Conservation (phyloP, 2,329 filamentous ascomycete genomes). For the Neofusicoccum laricinum region DNA sequence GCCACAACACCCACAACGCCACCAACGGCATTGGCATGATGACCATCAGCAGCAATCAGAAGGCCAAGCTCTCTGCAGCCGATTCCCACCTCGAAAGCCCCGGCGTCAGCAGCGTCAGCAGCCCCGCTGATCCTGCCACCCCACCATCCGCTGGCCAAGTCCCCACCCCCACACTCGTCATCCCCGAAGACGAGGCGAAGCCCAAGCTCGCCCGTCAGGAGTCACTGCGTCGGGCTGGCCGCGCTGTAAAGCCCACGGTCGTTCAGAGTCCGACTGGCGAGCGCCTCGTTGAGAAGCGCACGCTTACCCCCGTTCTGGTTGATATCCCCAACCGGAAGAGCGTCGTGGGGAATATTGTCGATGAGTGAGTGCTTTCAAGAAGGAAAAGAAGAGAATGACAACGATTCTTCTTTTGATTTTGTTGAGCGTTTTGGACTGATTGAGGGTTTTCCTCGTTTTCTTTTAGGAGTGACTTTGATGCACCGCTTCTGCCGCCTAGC, state of each 20-base stretch:
- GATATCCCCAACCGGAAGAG: constrained; percentile 14
- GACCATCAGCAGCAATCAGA: constrained; percentile 12
- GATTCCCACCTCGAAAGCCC: background rate
- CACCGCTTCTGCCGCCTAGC: background rate
- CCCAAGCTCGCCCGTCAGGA: constrained; percentile 9
- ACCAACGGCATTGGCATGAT: constrained; percentile 4
- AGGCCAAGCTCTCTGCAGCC: background rate
- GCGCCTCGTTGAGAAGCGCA: constrained; percentile 10
- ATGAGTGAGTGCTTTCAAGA: background rate
- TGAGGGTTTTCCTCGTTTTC: background rate
- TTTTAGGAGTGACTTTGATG: background rate
- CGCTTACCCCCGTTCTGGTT: constrained; percentile 3
- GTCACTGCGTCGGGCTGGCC: background rate
- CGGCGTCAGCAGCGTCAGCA: background rate
- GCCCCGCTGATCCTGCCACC: background rate
- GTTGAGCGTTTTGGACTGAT: background rate
- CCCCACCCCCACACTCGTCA: background rate
- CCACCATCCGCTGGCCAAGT: background rate
- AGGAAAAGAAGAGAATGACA: background rate
- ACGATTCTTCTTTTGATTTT: background rate
- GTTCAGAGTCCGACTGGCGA: constrained; percentile 9
- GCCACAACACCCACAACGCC: background rate
- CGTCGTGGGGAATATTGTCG: constrained; percentile 8
- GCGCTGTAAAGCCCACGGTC: background rate
- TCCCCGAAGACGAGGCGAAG: constrained; percentile 4